phyloP scores from a whole-genome alignment of 257 asterid species.

The Ilex asprella region DNA sequence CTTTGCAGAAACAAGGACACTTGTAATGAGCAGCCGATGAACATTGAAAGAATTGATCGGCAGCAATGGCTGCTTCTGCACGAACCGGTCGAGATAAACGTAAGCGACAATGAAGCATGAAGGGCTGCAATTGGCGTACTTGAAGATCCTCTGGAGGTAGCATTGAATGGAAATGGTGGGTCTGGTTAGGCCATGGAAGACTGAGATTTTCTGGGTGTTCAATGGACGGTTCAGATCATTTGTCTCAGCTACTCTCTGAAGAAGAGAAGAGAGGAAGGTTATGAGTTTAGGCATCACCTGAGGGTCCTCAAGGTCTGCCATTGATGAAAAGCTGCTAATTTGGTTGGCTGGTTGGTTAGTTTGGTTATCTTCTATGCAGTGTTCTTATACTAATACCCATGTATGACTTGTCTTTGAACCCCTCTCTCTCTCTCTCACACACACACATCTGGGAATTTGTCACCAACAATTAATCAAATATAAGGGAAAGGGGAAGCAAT shows the following conservation, averaged over 20 bases:
- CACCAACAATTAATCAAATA: too few relatives aligned
- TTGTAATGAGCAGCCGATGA: constrained; percentile 65
- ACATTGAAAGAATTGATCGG: constrained; percentile 58
- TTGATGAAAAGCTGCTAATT: constrained; percentile 7
- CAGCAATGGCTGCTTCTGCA: constrained; percentile 44
- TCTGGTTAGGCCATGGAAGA: constrained; percentile 46
- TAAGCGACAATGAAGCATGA: constrained; percentile 58
- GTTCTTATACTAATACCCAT: too few relatives aligned
- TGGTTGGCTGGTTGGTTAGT: constrained; percentile 1
- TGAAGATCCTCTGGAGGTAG: constrained; percentile 63
- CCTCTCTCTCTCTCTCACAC: too few relatives aligned
- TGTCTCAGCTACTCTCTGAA: constrained; percentile 36
- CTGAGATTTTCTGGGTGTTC: constrained; percentile 25
- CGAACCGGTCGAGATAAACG: constrained; percentile 61
- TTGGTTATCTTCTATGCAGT: too few relatives aligned
- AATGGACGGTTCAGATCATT: constrained; percentile 27
- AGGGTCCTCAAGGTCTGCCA: constrained; percentile 42
- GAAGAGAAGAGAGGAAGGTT: constrained; percentile 27
- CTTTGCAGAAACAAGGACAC: constrained; percentile 62
- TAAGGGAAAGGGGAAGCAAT: too few relatives aligned
- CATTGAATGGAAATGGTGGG: constrained; percentile 44
- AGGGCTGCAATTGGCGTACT: constrained; percentile 71
- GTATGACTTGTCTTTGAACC: too few relatives aligned
- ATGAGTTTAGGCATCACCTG: constrained; percentile 33
- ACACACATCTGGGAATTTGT: too few relatives aligned